Conservation (phyloP, 257 asterid species). For the Solanum okadae region DNA sequence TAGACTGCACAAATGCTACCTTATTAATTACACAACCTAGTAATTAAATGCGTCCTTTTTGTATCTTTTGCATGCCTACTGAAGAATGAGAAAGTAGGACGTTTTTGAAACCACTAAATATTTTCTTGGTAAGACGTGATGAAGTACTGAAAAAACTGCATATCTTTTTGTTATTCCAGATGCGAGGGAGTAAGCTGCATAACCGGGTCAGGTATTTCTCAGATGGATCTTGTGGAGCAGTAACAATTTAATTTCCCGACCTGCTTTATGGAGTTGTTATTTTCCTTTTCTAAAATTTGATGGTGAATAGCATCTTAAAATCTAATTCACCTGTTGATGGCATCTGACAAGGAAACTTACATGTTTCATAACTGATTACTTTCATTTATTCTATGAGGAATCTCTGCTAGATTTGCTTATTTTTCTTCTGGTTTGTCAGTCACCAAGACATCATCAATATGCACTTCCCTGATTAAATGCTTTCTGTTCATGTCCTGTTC, state of each 20-base stretch:
- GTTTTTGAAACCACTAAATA: not conserved
- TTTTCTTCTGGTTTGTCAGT: not conserved
- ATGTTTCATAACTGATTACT: not conserved
- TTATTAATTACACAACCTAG: not conserved
- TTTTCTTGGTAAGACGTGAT: not conserved
- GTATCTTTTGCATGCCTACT: not conserved
- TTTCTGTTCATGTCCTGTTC: not conserved
- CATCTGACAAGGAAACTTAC: not conserved
- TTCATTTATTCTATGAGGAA: not conserved
- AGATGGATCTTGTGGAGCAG: not conserved
- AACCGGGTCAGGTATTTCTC: constrained; percentile 77
- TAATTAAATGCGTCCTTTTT: not conserved
- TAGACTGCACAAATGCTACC: not conserved
- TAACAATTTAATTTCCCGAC: not conserved
- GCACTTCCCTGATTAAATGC: not conserved
- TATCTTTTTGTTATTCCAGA: constrained; percentile 40
- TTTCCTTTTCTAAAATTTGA: not conserved
- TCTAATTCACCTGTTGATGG: not conserved
- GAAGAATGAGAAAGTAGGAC: not conserved
- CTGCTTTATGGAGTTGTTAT: not conserved
- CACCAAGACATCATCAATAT: not conserved
- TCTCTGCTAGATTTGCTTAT: not conserved
- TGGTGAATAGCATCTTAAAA: not conserved
- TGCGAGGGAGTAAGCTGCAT: constrained; percentile 94
- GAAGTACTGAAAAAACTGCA: not conserved